A percentile compares a stretch with the other conserved stretches of the same genome.
Evolutionary conservation across 805 yeast genomes (phyloP).

Genomic region (Grigorovia transvaalensis): DNA sequence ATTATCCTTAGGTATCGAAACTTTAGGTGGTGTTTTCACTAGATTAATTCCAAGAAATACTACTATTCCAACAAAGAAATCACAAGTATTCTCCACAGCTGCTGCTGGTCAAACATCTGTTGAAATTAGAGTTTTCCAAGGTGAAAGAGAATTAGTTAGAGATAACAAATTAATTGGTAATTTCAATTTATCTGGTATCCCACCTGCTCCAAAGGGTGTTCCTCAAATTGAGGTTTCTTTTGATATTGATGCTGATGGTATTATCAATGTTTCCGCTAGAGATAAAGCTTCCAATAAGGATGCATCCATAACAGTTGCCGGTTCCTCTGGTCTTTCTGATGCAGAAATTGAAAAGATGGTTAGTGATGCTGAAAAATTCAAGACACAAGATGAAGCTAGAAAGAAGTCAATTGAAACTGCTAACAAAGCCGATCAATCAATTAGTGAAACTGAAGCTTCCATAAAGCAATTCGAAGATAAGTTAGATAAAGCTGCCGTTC

Average conservation of each 20-base stretch:
- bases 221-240: slow-evolving; percentile 84
- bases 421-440: slow-evolving; percentile 64
- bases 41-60: slow-evolving; percentile 83
- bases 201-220: slow-evolving; percentile 71
- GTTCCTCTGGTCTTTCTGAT: slow-evolving; percentile 87
- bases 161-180: slow-evolving; percentile 96
- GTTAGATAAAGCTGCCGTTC: slow-evolving; percentile 39
- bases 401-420: slow-evolving; percentile 75
- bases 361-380: slow-evolving; percentile 79
- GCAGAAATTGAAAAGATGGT: slow-evolving; percentile 87
- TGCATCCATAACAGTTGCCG: slow-evolving; percentile 92
- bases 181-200: slow-evolving; percentile 90
- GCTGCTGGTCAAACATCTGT: slow-evolving; percentile 95
- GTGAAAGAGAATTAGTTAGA: slow-evolving; percentile 96
- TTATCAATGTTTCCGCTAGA: slow-evolving; percentile 87
- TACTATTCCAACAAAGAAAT: slow-evolving; percentile 92
- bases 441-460: slow-evolving; percentile 84
- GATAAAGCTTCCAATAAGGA: slow-evolving; percentile 92
- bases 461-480: slow-evolving; percentile 61
- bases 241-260: slow-evolving; percentile 96
- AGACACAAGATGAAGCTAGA: slow-evolving; percentile 79
- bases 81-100: slow-evolving; percentile 93
- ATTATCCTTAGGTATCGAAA: slow-evolving; percentile 86
- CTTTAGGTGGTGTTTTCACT: slow-evolving; percentile 96
- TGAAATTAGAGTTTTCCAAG: slow-evolving; percentile 97